These are phyloP conservation scores for Crataegus laevigata DNA, from an alignment of 306 rosid species.

Conservation along the genomic window DNA sequence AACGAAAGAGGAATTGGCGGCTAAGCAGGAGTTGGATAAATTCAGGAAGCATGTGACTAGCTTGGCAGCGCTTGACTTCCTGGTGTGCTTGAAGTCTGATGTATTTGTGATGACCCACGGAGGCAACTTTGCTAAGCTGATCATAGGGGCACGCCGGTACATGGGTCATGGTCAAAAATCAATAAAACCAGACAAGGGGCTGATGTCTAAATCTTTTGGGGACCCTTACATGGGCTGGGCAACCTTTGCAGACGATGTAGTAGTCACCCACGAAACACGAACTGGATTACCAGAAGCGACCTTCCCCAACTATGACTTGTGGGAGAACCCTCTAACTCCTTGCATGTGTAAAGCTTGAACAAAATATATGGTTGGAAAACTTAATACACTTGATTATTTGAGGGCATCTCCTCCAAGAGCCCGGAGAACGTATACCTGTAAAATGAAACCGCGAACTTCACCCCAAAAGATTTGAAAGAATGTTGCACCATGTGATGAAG, in stretches of 20 bases:
- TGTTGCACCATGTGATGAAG: conserved; percentile 7
- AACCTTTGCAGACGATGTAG: conserved; percentile 82
- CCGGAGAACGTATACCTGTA: background rate
- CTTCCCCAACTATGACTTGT: conserved; percentile 87
- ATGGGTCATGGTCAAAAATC: conserved; percentile 93
- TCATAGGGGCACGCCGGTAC: conserved; percentile 92
- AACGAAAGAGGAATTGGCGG: conserved; percentile 89
- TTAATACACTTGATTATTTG: conserved; percentile 6
- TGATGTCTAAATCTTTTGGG: conserved; percentile 97
- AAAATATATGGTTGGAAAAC: conserved; percentile 15
- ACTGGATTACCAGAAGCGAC: conserved; percentile 92
- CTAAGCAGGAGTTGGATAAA: conserved; percentile 77
- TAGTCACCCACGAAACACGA: conserved; percentile 78
- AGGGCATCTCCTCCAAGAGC: conserved; percentile 17
- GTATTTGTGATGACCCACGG: conserved; percentile 99
- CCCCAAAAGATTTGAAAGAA: background rate
- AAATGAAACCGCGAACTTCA: background rate
- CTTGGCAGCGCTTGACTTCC: conserved; percentile 95
- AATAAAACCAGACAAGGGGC: conserved; percentile 95
- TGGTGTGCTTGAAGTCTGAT: conserved; percentile 96
- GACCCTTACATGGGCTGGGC: conserved; percentile 99
- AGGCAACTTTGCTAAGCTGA: conserved; percentile 95
- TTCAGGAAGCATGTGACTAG: conserved; percentile 96
- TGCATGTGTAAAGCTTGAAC: conserved; percentile 94
- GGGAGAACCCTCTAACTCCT: conserved; percentile 97